Evolutionary conservation across 1,284 basidiomycete species (phyloP), one percentile per base, ranked within the genome.

Genomic region (Dichomitus squalens): DNA sequence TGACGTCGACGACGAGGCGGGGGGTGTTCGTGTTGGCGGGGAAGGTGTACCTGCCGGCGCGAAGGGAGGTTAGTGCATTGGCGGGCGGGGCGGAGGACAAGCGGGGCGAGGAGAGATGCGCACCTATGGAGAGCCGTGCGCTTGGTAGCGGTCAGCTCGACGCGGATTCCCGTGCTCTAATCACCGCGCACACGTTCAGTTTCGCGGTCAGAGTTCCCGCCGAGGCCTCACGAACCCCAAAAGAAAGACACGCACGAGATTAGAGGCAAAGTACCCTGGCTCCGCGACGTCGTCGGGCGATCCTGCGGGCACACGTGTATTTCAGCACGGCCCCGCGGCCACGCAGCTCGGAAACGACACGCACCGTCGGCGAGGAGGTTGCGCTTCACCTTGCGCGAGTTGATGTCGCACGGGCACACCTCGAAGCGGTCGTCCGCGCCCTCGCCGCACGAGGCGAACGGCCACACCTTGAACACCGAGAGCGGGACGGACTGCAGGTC

Each of bases 251-350:
- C 75, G 29, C 63, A 82, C 82, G 34, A 86, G 72, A 63, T 85
- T 86, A 0, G 81, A 79, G 0, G 84, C 76, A 66, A 87, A 87
- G 67, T 86, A 87, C 43, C 85, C 85, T 0, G 85, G 85, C 12
- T 81, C 80, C 6, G 84, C 83, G 49, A 74, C 76, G 60, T 86
- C 84, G 59, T 86, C 84, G 1, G 83, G 79, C 35, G 74, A 72
- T n/a, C 82, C 83, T 85, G 33, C 29, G 39, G 18, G n/a, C 11
- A 9, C 14, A 6, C 14, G 7, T 14, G 6, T 14, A 16, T 12
- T 11, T 41, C 7, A 41, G 38, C 9, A 35, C 34, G 34, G n/a
- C 7, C 21, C 23, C 23, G 33, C 14, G 16, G 18, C 34, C 25
- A 12, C 9, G n/a, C 16, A 35, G 52, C 23, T 27, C 20, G 18